Conservation (phyloP, 257 asterid genomes). For the Ballota nigra region DNA sequence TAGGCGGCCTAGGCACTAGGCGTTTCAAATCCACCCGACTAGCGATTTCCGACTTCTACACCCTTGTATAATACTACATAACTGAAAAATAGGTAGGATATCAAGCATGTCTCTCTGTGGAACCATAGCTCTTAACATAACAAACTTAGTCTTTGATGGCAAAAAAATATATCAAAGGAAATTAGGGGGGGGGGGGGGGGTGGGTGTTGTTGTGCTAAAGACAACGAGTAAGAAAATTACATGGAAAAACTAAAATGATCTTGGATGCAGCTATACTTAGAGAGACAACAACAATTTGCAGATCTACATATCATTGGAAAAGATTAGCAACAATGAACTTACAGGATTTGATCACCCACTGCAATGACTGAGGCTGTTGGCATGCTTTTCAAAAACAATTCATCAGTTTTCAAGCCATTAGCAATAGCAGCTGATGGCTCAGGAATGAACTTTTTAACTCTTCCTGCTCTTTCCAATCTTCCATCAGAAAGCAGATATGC, state of each 20-base stretch:
- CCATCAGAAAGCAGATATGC: constrained; percentile 90
- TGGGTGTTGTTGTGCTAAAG: no score
- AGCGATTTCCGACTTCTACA: no score
- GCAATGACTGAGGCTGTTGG: constrained; percentile 68
- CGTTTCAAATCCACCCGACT: no score
- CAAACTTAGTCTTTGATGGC: background rate
- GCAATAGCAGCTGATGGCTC: constrained; percentile 38
- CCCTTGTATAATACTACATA: background rate
- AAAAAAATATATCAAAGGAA: background rate
- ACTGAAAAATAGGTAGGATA: background rate
- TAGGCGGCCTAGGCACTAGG: no score
- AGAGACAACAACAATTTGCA: no score
- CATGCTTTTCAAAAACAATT: constrained; percentile 35
- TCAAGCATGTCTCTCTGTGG: background rate
- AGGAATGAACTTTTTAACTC: constrained; percentile 58
- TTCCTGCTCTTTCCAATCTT: constrained; percentile 93
- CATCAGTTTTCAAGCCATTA: constrained; percentile 56
- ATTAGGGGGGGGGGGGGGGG: no score
- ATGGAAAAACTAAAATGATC: background rate
- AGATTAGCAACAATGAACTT: constrained; percentile 53
- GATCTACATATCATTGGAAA: no score
- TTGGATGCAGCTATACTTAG: no score
- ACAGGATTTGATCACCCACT: constrained; percentile 95
- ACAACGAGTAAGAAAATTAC: background rate
- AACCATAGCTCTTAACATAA: background rate